These are phyloP conservation scores for Tarenaya hassleriana DNA, from an alignment of 345 rosid species.

Conservation along the genomic window DNA sequence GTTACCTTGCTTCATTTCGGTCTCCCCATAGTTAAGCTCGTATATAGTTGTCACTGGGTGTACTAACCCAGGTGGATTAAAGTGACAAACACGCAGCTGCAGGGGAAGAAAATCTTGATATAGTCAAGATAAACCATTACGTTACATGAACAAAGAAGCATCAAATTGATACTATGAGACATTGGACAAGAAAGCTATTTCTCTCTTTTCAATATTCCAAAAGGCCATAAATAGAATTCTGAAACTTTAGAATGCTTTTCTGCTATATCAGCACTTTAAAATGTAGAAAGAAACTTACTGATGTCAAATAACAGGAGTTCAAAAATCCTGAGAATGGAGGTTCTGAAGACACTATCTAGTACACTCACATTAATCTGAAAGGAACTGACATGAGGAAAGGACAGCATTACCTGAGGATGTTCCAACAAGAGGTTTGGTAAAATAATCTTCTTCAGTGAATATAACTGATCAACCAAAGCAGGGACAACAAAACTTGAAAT, in stretches of 20 bases:
- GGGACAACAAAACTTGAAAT: slow-evolving; percentile 66
- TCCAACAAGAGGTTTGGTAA: slow-evolving; percentile 46
- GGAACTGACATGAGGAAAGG: not conserved
- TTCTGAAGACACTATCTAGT: not conserved
- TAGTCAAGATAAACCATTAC: too few species aligned
- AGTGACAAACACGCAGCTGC: slow-evolving; percentile 69
- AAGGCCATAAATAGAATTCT: too few species aligned
- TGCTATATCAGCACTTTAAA: too few species aligned
- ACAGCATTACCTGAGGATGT: slow-evolving; percentile 51
- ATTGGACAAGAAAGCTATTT: not conserved
- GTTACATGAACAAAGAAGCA: too few species aligned
- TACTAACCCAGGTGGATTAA: slow-evolving; percentile 58
- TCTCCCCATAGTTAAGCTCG: slow-evolving; percentile 87
- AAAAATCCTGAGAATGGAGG: too few species aligned
- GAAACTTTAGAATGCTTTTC: too few species aligned
- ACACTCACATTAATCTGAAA: not conserved
- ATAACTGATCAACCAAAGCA: slow-evolving; percentile 68
- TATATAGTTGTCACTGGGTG: slow-evolving; percentile 77
- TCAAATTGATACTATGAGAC: too few species aligned
- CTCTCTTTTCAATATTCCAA: too few species aligned
- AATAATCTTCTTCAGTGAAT: slow-evolving; percentile 50
- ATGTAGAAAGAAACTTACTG: too few species aligned
- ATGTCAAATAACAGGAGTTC: too few species aligned
- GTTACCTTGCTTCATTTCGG: slow-evolving; percentile 88
- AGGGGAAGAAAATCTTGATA: slow-evolving; percentile 23